Conservation (phyloP, 306 rosid species). For the Pachyrhizus erosus region DNA sequence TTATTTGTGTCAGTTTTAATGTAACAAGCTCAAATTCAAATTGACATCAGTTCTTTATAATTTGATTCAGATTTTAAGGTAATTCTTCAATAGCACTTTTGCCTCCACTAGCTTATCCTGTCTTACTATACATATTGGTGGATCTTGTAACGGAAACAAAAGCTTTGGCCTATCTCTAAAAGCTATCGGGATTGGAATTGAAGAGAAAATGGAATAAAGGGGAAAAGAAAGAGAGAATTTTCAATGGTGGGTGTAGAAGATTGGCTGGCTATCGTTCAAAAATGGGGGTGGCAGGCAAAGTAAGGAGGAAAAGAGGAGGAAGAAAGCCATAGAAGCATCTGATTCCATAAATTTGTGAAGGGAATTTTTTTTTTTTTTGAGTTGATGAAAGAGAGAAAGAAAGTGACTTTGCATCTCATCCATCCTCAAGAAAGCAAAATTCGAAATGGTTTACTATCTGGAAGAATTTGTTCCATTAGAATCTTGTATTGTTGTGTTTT, state of each 20-base stretch:
- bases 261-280: slow-evolving; percentile 33
- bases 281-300: slow-evolving; percentile 38
- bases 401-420: slow-evolving; percentile 62
- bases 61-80: neutral
- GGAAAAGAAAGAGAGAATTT: slow-evolving; percentile 28
- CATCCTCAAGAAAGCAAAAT: slow-evolving; percentile 52
- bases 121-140: neutral
- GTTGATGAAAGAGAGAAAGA: slow-evolving; percentile 48
- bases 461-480: slow-evolving; percentile 64
- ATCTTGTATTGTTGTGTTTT: slow-evolving; percentile 50
- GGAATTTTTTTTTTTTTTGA: slow-evolving; percentile 32
- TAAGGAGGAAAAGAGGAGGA: slow-evolving; percentile 45
- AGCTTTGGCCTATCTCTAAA: neutral
- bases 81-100: neutral
- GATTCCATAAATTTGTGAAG: slow-evolving; percentile 58
- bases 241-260: neutral
- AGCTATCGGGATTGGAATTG: neutral
- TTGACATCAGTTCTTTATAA: too few species aligned
- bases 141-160: neutral
- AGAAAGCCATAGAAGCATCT: slow-evolving; percentile 63
- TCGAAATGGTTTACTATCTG: slow-evolving; percentile 56
- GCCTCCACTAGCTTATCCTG: neutral
- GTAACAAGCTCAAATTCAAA: too few species aligned
- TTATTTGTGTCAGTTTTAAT: too few species aligned
- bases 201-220: neutral